A percentile compares a stretch with the other conserved stretches of the same genome.
Evolutionary conservation across 2,329 filamentous ascomycete genomes (phyloP).

Genomic region (Microcyclosporella mali): DNA sequence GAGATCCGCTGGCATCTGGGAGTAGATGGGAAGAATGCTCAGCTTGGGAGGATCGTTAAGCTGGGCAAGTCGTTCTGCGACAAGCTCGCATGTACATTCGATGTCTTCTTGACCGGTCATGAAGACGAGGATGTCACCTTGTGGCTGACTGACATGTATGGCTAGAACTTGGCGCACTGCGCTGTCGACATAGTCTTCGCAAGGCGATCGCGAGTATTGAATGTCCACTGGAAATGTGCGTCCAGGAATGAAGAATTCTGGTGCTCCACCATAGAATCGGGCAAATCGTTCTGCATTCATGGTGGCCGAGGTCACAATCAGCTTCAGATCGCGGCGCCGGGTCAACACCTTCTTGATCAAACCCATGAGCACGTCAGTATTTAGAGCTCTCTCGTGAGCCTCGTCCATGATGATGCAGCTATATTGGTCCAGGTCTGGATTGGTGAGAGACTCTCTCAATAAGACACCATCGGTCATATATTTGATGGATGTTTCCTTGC

Average conservation of each 20-base stretch:
- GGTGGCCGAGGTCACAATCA: conserved; percentile 96
- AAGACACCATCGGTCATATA: conserved; percentile 99
- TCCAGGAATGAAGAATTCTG: conserved; percentile 93
- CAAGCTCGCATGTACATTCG: conserved; percentile 87
- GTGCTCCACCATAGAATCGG: conserved; percentile 90
- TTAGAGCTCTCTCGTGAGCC: conserved; percentile 91
- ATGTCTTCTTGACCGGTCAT: conserved; percentile 99
- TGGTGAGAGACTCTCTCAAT: conserved; percentile 84
- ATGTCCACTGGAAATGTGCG: conserved; percentile 96
- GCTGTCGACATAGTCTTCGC: conserved; percentile 96
- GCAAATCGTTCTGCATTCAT: conserved; percentile 98
- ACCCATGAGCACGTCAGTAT: conserved; percentile 96
- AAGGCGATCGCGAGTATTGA: conserved; percentile 88
- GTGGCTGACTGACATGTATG: conserved; percentile 90
- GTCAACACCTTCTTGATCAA: conserved; percentile 95
- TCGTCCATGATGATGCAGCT: conserved; percentile 99
- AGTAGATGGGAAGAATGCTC: conserved; percentile 94
- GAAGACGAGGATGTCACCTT: conserved; percentile 92
- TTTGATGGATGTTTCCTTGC: conserved; percentile 90
- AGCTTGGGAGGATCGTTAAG: conserved; percentile 93
- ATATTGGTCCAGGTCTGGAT: conserved; percentile 89
- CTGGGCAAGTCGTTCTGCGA: conserved; percentile 78
- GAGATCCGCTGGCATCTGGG: conserved; percentile 96
- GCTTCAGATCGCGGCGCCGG: conserved; percentile 79
- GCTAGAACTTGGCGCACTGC: conserved; percentile 92